phyloP scores from a whole-genome alignment of 225 moss, liverwort and hornwort species.

The Takakia lepidozioides region DNA sequence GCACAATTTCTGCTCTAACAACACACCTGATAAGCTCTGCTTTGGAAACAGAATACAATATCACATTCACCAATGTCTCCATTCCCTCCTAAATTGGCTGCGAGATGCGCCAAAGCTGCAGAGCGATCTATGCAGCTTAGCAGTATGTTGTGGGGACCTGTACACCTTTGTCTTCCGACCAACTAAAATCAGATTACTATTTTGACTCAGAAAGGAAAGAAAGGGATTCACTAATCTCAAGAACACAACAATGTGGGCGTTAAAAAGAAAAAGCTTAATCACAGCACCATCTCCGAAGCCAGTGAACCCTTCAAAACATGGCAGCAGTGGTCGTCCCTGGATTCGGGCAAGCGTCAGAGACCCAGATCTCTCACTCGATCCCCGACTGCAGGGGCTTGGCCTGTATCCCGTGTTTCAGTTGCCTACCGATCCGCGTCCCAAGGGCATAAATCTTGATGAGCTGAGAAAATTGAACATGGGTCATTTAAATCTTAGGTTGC shows the following conservation, averaged over 20 bases:
- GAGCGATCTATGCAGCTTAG: too few species aligned
- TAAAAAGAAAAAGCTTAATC: conserved; percentile 7
- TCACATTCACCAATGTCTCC: too few species aligned
- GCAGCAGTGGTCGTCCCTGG: not conserved
- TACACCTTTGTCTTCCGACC: too few species aligned
- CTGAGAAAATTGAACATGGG: not conserved
- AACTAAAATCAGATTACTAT: too few species aligned
- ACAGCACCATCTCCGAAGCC: not conserved
- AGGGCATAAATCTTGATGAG: not conserved
- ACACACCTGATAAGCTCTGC: too few species aligned
- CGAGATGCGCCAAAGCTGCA: too few species aligned
- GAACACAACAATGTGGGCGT: conserved; percentile 40
- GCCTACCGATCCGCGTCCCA: not conserved
- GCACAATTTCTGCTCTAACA: too few species aligned
- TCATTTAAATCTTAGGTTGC: not conserved
- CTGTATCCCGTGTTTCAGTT: not conserved
- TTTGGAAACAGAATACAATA: too few species aligned
- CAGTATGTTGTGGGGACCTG: too few species aligned
- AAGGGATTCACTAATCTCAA: too few species aligned
- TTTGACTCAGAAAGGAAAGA: too few species aligned
- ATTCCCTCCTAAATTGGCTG: too few species aligned
- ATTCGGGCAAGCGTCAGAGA: not conserved
- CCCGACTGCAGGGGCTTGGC: not conserved
- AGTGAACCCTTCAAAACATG: conserved; percentile 1
- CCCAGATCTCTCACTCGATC: not conserved